Conservation (phyloP, 2,329 filamentous ascomycete species). For the Gremmenia infestans region DNA sequence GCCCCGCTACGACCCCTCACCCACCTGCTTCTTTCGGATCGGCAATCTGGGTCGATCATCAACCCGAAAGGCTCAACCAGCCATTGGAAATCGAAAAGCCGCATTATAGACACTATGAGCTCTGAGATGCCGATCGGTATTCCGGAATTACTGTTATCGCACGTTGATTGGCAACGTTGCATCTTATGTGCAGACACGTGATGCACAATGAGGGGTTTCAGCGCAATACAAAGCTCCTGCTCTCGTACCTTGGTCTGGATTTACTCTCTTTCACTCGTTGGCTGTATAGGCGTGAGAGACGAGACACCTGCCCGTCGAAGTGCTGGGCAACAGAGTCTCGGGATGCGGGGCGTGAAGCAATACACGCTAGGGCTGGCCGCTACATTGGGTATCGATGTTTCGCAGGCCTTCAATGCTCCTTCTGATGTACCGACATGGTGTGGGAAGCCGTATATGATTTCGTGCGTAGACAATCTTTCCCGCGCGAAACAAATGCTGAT, state of each 20-base stretch:
- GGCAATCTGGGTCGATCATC: no score
- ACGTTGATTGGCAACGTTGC: conserved; percentile 2
- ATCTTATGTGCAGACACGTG: conserved; percentile 1
- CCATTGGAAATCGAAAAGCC: no score
- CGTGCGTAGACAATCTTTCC: conserved; percentile 25
- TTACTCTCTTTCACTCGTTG: neutral
- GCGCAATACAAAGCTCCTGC: neutral
- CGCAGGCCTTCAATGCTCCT: conserved; percentile 20
- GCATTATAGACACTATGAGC: no score
- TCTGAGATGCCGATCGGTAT: neutral
- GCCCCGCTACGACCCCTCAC: no score
- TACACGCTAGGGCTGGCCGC: neutral
- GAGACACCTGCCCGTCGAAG: neutral
- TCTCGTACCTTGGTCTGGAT: neutral
- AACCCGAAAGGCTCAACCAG: no score
- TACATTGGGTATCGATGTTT: neutral
- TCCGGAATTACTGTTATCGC: neutral
- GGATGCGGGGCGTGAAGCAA: neutral
- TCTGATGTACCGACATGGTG: conserved; percentile 29
- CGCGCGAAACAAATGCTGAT: conserved; percentile 4
- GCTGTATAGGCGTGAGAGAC: neutral
- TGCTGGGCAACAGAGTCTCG: neutral
- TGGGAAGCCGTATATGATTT: conserved; percentile 42
- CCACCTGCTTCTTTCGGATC: no score
- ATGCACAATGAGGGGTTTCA: conserved; percentile 1